Conservation (phyloP, 192 early-diverging fungal species). For the Coemansia sp. region DNA sequence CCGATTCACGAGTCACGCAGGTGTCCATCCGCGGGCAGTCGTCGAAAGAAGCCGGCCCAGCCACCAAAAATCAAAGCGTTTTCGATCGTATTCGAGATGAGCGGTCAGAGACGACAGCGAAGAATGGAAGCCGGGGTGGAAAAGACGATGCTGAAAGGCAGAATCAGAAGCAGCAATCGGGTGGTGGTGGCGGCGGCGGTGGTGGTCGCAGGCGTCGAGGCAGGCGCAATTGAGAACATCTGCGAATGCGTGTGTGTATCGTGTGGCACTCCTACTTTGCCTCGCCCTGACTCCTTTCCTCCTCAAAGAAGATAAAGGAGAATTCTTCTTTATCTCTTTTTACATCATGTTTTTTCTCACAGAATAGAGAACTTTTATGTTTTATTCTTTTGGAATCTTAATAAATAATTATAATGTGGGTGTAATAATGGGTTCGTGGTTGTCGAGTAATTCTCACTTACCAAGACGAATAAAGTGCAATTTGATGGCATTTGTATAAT, state of each 20-base stretch:
- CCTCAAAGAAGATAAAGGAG: too few relatives aligned
- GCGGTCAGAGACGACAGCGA: conserved; percentile 11
- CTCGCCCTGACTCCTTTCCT: neutral
- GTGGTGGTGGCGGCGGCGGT: conserved; percentile 10
- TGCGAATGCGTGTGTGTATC: neutral
- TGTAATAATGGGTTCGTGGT: too few relatives aligned
- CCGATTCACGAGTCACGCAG: conserved; percentile 5
- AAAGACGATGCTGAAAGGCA: neutral
- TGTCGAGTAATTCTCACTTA: too few relatives aligned
- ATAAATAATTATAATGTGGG: too few relatives aligned
- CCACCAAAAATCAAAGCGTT: conserved; percentile 22
- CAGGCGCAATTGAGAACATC: conserved; percentile 18
- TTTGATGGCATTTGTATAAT: too few relatives aligned
- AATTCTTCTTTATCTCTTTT: too few relatives aligned
- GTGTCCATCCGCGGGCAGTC: conserved; percentile 36
- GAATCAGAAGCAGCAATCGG: conserved; percentile 1
- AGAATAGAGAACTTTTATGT: too few relatives aligned
- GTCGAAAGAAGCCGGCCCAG: conserved; percentile 1
- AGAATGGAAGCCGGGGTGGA: neutral
- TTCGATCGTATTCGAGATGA: conserved; percentile 37
- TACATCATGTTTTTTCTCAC: too few relatives aligned
- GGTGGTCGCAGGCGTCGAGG: conserved; percentile 19
- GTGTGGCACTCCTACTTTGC: neutral
- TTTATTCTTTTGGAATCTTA: too few relatives aligned
- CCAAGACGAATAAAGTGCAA: too few relatives aligned